These are phyloP conservation scores for Coleophoma cylindrospora DNA, from an alignment of 2,329 filamentous ascomycete species.

Conservation along the genomic window DNA sequence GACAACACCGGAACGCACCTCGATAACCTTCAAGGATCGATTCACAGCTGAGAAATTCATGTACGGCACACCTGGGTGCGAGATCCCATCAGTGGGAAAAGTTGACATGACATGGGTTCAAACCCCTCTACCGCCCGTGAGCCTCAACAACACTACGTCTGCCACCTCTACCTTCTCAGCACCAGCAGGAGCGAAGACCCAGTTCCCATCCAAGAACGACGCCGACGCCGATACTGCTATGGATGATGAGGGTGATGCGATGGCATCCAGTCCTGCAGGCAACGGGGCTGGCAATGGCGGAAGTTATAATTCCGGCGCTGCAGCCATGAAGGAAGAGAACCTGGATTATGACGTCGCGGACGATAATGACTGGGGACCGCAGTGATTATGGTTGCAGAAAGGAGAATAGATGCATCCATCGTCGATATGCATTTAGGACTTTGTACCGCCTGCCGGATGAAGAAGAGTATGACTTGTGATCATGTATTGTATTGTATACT, in stretches of 20 bases:
- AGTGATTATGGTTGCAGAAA: constrained; percentile 1
- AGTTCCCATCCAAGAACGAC: constrained; percentile 2
- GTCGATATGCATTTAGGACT: neutral
- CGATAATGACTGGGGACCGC: constrained; percentile 29
- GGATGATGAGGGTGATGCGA: constrained; percentile 26
- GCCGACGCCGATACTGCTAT: constrained; percentile 16
- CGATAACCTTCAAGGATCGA: constrained; percentile 61
- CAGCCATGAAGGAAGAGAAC: constrained; percentile 14
- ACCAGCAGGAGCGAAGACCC: too few relatives aligned
- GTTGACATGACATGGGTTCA: constrained; percentile 63
- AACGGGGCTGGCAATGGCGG: constrained; percentile 3
- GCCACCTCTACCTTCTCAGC: too few relatives aligned
- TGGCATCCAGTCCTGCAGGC: constrained; percentile 14
- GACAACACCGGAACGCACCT: constrained; percentile 38
- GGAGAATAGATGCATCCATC: neutral
- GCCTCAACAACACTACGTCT: constrained; percentile 3
- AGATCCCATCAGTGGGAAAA: constrained; percentile 58
- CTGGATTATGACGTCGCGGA: constrained; percentile 36
- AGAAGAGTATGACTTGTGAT: neutral
- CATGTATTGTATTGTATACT: too few relatives aligned
- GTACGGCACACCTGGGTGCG: constrained; percentile 48
- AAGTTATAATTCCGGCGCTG: constrained; percentile 2
- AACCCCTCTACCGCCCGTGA: constrained; percentile 21
- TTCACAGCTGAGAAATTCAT: constrained; percentile 68
- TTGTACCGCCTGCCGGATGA: neutral